Evolutionary conservation across 805 yeast genomes (phyloP).

Genomic region (Maudiozyma serrabonitensis): DNA sequence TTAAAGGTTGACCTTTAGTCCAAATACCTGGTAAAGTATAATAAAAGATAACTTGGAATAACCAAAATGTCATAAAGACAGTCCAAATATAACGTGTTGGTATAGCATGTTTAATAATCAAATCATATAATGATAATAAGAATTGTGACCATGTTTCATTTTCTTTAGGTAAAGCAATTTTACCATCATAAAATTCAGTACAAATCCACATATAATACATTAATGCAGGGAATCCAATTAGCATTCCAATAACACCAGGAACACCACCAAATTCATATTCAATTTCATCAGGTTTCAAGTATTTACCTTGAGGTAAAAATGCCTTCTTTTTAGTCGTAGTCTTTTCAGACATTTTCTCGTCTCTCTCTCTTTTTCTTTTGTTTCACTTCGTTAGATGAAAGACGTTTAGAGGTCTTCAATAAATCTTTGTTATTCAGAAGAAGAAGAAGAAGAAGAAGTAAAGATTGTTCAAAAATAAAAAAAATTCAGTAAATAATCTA

Average conservation of each 20-base stretch:
- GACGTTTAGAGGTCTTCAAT: background rate
- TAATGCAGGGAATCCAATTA: constrained; percentile 80
- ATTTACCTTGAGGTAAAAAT: constrained; percentile 32
- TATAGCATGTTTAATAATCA: constrained; percentile 42
- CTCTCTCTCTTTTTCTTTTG: background rate
- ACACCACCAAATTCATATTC: constrained; percentile 94
- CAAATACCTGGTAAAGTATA: constrained; percentile 84
- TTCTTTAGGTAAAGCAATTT: constrained; percentile 64
- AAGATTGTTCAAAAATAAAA: no score
- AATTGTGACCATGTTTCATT: constrained; percentile 43
- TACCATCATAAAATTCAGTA: constrained; percentile 69
- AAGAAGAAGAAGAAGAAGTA: no score
- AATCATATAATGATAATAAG: constrained; percentile 33
- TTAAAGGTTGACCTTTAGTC: constrained; percentile 90
- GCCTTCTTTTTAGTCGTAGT: background rate
- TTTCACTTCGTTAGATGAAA: background rate
- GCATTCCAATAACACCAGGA: constrained; percentile 81
- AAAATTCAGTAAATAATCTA: no score
- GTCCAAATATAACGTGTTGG: constrained; percentile 57
- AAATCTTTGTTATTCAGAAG: no score
- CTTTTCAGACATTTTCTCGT: background rate
- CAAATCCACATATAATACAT: constrained; percentile 97
- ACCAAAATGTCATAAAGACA: constrained; percentile 60
- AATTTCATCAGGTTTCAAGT: constrained; percentile 40
- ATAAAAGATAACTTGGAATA: constrained; percentile 64